These are phyloP conservation scores for Aspergillus fructus DNA, from an alignment of 2,329 filamentous ascomycete species.

Conservation along the genomic window DNA sequence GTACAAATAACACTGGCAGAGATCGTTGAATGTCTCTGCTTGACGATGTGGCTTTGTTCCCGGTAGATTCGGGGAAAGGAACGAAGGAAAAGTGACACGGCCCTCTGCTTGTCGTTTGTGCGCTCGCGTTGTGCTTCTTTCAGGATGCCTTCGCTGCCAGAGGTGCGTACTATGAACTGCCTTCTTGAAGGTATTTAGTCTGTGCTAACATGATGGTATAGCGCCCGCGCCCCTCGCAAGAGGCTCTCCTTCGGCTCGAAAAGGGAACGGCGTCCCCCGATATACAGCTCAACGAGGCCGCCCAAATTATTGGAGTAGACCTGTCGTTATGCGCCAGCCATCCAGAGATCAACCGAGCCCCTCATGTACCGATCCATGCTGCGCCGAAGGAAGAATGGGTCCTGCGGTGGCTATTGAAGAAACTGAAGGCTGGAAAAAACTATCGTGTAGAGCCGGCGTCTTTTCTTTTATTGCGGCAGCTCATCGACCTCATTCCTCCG, in stretches of 20 bases:
- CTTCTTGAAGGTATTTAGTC: not conserved
- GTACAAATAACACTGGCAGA: constrained; percentile 2
- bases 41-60: not conserved
- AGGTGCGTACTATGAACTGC: constrained; percentile 29
- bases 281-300: constrained; percentile 43
- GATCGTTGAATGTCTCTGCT: constrained; percentile 3
- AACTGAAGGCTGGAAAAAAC: constrained; percentile 48
- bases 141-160: constrained; percentile 36
- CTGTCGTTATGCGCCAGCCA: constrained; percentile 33
- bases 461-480: constrained; percentile 60
- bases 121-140: constrained; percentile 18
- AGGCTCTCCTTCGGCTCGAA: constrained; percentile 46
- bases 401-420: constrained; percentile 65
- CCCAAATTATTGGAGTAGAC: constrained; percentile 43
- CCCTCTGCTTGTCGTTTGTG: not conserved
- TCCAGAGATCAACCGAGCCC: constrained; percentile 28
- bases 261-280: constrained; percentile 41
- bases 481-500: constrained; percentile 67
- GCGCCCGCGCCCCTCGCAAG: constrained; percentile 42
- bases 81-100: constrained; percentile 6
- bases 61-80: constrained; percentile 1
- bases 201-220: constrained; percentile 17
- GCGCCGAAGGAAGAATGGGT: constrained; percentile 64
- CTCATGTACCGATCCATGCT: constrained; percentile 23
- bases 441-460: constrained; percentile 46